phyloP scores from a whole-genome alignment of 352 stramenopile genomes.

The Globisporangium perplexum region DNA sequence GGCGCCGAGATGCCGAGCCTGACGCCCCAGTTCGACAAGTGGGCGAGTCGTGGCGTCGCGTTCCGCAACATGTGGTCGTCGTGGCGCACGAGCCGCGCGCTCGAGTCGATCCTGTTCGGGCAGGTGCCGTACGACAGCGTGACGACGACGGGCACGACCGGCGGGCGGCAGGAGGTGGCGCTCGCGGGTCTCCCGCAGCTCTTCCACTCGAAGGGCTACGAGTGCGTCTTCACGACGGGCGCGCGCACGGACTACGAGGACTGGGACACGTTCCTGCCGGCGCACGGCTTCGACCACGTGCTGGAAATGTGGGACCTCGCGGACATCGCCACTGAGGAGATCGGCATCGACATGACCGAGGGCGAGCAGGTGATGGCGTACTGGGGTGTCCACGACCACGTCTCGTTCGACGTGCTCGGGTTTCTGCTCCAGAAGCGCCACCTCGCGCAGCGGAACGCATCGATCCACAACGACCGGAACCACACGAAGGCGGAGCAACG shows the following conservation, averaged over 20 bases:
- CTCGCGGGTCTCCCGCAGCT: slow-evolving; percentile 53
- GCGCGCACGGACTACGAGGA: slow-evolving; percentile 51
- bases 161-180: slow-evolving; percentile 22
- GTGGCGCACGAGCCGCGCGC: slow-evolving; percentile 59
- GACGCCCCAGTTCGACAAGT: slow-evolving; percentile 59
- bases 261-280: slow-evolving; percentile 51
- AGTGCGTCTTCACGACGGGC: slow-evolving; percentile 57
- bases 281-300: slow-evolving; percentile 53
- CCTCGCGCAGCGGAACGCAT: slow-evolving; percentile 5
- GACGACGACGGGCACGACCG: slow-evolving; percentile 41
- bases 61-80: slow-evolving; percentile 64
- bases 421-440: slow-evolving; percentile 38
- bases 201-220: slow-evolving; percentile 50
- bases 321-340: slow-evolving; percentile 39
- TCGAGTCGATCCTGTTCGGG: slow-evolving; percentile 59
- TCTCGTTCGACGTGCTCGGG: slow-evolving; percentile 51
- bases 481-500: slow-evolving; percentile 3
- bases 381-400: slow-evolving; percentile 68
- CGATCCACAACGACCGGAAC: slow-evolving; percentile 12
- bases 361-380: slow-evolving; percentile 56
- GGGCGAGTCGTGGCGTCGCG: slow-evolving; percentile 38
- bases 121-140: slow-evolving; percentile 60
- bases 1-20: slow-evolving; percentile 12
- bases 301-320: slow-evolving; percentile 31
- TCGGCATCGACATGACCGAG: slow-evolving; percentile 38